Base-by-base conservation (phyloP, 306 rosid species). In the Quercus dentata region DNA sequence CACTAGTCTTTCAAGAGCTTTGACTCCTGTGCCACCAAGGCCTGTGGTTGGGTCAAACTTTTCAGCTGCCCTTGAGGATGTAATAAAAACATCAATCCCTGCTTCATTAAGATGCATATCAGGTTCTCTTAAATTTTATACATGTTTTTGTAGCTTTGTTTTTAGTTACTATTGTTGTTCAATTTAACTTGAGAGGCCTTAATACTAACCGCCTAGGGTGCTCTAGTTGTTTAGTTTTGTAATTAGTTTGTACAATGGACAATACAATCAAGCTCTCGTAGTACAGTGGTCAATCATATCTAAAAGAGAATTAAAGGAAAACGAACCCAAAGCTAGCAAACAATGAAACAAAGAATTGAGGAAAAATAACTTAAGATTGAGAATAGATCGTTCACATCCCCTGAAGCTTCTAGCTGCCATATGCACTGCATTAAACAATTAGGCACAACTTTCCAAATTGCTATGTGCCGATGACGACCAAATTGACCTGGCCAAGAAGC, bases 1-100 rank as follows among this genome's bases (percentile, higher is more conserved):
- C 76, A 82, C 80, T 67, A 75, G 85, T 83, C 58, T 90, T 41
- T 19, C 82, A 19, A 88, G 86, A 79, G 85, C 81, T 85, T 83
- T 90, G 79, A 63, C 82, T 72, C 13, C 77, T 83, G 62, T 65
- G 20, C 74, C 83, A 71, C 78, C n/a, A 69, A 86, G 88, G 83
- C 90, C 55, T 81, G 80, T 68, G 20, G 78, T 41, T 21, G 58
- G 85, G 79, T 81, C 87, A 59, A 84, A 41, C 68, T 76, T 79
- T 83, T 54, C 84, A 30, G 74, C 79, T 78, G 59, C 33, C 54
- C 79, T 84, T 73, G 87, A 65, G 80, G 84, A 74, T 78, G 79
- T 82, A 7, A 68, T 38, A 6, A 87, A 84, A 71, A 18, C 14
- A 65, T 81, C 87, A 56, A 57, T 77, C 73, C 77, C 81, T 80